A percentile compares a stretch with the other conserved stretches of the same genome.
phyloP scores from a whole-genome alignment of 345 rosid genomes.

The Boechera retrofracta region DNA sequence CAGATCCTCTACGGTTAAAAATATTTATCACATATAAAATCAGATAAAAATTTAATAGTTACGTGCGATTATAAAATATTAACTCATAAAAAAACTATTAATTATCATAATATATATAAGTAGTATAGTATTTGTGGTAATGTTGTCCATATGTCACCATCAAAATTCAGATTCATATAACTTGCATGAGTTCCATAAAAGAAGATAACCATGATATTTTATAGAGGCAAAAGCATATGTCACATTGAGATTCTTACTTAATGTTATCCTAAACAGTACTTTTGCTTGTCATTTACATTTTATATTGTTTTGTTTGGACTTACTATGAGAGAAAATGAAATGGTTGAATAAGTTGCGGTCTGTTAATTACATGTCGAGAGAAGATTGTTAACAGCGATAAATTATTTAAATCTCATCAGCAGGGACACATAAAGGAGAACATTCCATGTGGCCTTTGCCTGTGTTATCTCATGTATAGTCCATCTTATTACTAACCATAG shows the following conservation, averaged over 20 bases:
- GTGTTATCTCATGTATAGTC: constrained; percentile 38
- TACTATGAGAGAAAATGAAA: constrained; percentile 32
- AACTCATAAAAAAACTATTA: background rate
- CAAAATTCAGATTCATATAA: background rate
- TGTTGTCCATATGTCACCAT: background rate
- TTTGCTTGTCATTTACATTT: constrained; percentile 33
- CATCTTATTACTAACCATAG: constrained; percentile 36
- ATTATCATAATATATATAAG: background rate
- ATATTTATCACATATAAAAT: no score
- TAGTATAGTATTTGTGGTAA: background rate
- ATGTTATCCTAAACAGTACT: constrained; percentile 36
- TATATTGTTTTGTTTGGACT: constrained; percentile 40
- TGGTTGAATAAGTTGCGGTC: constrained; percentile 21
- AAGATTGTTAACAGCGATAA: constrained; percentile 14
- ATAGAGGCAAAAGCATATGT: constrained; percentile 37
- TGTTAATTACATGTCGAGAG: constrained; percentile 30
- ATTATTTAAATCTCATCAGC: constrained; percentile 34
- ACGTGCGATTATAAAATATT: background rate
- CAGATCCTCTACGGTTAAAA: background rate
- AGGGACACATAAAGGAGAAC: constrained; percentile 41
- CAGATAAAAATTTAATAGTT: no score
- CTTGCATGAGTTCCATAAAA: constrained; percentile 12
- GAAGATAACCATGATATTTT: constrained; percentile 5
- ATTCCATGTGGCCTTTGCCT: constrained; percentile 48
- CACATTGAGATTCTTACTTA: constrained; percentile 28